A percentile compares a stretch with the other conserved stretches of the same genome.
These are phyloP conservation scores for Neurospora discreta DNA, from an alignment of 495 filamentous ascomycete genomes.

Conservation along the genomic window DNA sequence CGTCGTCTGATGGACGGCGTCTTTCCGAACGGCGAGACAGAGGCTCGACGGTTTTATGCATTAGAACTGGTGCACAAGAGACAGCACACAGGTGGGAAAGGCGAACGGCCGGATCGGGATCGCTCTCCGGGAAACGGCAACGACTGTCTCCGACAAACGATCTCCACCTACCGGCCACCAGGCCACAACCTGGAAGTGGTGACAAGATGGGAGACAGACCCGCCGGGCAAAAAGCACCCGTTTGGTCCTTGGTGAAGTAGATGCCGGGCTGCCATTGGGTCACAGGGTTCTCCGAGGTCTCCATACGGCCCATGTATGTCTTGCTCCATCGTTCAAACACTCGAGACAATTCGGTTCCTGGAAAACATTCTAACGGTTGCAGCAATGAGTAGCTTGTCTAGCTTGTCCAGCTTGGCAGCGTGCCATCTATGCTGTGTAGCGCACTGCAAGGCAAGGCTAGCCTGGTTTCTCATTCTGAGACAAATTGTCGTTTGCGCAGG, in stretches of 20 bases:
- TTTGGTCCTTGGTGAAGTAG: neutral
- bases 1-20: neutral
- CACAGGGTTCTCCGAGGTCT: neutral
- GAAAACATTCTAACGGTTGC: neutral
- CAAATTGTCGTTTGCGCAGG: neutral
- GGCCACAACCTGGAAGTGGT: neutral
- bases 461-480: neutral
- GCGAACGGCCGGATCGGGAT: neutral
- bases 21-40: neutral
- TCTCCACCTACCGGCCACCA: neutral
- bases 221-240: neutral
- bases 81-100: neutral
- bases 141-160: neutral
- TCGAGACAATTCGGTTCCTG: neutral
- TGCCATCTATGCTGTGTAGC: neutral
- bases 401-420: neutral
- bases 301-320: neutral
- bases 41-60: neutral
- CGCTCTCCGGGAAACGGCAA: neutral
- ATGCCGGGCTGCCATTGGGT: neutral
- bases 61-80: neutral
- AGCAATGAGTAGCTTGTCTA: neutral
- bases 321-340: neutral
- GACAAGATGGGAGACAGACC: neutral
- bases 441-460: neutral